Evolutionary conservation across 2,329 filamentous ascomycete species (phyloP), one percentile per base, ranked within the genome.

Genomic region (Colletotrichum gloeosporioides): DNA sequence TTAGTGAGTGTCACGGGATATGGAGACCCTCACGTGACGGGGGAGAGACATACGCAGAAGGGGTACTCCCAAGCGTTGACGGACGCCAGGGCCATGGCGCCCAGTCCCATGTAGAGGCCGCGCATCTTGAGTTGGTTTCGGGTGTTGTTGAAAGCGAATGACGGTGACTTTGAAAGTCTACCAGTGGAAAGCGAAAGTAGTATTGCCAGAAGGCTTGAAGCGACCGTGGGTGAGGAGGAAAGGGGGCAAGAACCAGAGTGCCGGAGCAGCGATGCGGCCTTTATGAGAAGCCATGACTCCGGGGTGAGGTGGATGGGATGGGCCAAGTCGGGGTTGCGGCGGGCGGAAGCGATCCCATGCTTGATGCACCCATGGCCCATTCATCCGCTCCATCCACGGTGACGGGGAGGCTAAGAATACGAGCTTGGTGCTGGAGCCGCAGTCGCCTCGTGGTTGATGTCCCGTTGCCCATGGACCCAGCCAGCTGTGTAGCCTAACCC

Each of bases 101-200:
- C 80, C 44, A 85, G 69, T 68, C 71, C 71, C 73, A 84, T 70
- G 67, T 81, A 64, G 32, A 71, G 69, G 74, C 80, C 79, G 81
- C 85, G 86, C 85, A 86, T 86, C 27, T 77, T 82, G 76, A 72
- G 32, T 53, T 44, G 15, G 10, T 34, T 68, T 27, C 12, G 27
- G 31, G 29, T 63, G 84, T 85, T 53, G 12, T 71, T 82, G 73
- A 65, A 77, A 78, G 72, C 79, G 81, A 83, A 81, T 79, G 82
- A 57, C 59, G 29, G 36, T 69, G 57, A 73, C 44, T 69, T 12
- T 62, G 25, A 64, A 39, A 73, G 64, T 39, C 49, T 8, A 55
- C 16, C 87, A 13, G 87, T 88, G 78, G 82, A 84, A 79, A 82
- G 78, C 78, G 29, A 80, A 79, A 31, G 79, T n/a, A 61, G 29